Conservation (phyloP, 2,329 filamentous ascomycete genomes). For the Hypoxylon sp. region DNA sequence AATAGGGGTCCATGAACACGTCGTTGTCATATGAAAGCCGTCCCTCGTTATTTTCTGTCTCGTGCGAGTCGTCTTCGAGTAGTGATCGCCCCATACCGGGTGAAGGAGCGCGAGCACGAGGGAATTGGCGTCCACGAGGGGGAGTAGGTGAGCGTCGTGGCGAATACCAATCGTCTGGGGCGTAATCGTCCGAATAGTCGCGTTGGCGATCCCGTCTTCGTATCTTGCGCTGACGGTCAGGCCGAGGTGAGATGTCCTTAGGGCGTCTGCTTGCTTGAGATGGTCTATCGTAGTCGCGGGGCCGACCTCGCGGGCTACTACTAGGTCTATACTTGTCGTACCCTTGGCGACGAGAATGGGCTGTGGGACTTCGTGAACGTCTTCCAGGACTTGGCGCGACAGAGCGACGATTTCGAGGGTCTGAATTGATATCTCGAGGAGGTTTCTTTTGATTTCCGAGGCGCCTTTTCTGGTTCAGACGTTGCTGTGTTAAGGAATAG, state of each 20-base stretch:
- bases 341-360: slow-evolving; percentile 1
- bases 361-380: slow-evolving; percentile 18
- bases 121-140: not conserved
- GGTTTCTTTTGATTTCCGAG: slow-evolving; percentile 14
- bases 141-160: not conserved
- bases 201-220: slow-evolving; percentile 4
- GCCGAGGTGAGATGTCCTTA: slow-evolving; percentile 30
- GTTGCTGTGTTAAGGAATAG: slow-evolving; percentile 47
- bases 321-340: slow-evolving; percentile 22
- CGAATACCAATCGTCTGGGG: not conserved
- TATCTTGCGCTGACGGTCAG: slow-evolving; percentile 27
- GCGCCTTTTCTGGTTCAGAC: slow-evolving; percentile 35
- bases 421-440: not conserved
- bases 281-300: slow-evolving; percentile 1
- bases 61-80: not conserved
- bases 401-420: slow-evolving; percentile 27
- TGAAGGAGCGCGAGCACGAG: slow-evolving; percentile 1
- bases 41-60: slow-evolving; percentile 25
- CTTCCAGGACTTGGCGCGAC: slow-evolving; percentile 2
- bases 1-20: slow-evolving; percentile 11
- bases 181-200: slow-evolving; percentile 3
- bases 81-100: not conserved
- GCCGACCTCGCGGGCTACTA: slow-evolving; percentile 7
- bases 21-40: slow-evolving; percentile 42
- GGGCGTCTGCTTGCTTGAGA: not conserved